These are phyloP conservation scores for Annulohypoxylon nitens DNA, from an alignment of 495 filamentous ascomycete genomes.

Conservation along the genomic window DNA sequence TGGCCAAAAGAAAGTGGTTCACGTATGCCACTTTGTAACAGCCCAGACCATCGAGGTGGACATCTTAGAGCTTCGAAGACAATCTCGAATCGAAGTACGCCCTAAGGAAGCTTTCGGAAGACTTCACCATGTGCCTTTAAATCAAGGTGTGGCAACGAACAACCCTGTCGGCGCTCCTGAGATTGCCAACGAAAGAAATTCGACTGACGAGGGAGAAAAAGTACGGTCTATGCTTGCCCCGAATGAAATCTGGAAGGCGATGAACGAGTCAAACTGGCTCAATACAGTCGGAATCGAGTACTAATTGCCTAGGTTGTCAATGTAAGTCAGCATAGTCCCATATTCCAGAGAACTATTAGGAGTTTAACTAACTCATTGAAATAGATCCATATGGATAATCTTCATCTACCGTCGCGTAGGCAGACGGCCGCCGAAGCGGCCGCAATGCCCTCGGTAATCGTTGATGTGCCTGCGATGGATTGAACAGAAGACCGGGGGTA, in stretches of 20 bases:
- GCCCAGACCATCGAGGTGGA: slow-evolving; percentile 77
- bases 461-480: neutral
- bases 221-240: slow-evolving; percentile 22
- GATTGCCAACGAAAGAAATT: neutral
- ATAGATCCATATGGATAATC: no score
- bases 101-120: slow-evolving; percentile 25
- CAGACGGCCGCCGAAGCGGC: neutral
- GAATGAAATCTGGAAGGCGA: slow-evolving; percentile 34
- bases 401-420: neutral
- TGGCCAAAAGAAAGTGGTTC: slow-evolving; percentile 74
- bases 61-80: slow-evolving; percentile 59
- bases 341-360: no score
- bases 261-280: slow-evolving; percentile 39
- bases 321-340: slow-evolving; percentile 6
- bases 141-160: neutral
- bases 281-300: slow-evolving; percentile 40
- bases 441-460: neutral
- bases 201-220: neutral
- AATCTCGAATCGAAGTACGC: slow-evolving; percentile 10
- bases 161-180: neutral
- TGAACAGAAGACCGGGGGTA: neutral
- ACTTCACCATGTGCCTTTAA: neutral
- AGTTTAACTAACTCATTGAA: neutral
- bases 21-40: slow-evolving; percentile 77
- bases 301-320: slow-evolving; percentile 2